Percentiles rank a stretch among this genome's conserved stretches.
These are phyloP conservation scores for Colletotrichum navitas DNA, from an alignment of 2,329 filamentous ascomycete genomes.

Conservation along the genomic window DNA sequence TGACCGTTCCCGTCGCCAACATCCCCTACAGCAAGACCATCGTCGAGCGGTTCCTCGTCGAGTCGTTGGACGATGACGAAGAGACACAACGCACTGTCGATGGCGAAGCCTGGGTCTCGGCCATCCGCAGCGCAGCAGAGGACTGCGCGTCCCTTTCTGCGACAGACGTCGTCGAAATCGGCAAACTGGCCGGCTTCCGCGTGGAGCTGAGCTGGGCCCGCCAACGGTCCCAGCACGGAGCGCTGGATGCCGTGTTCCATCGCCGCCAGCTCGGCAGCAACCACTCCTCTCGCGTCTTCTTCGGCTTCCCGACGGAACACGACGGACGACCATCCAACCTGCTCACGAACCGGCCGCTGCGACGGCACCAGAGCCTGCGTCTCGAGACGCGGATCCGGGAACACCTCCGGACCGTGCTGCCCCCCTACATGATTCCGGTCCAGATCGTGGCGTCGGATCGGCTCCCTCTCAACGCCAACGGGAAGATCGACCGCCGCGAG, in stretches of 20 bases:
- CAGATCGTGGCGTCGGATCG: slow-evolving; percentile 44
- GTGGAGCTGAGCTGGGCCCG: slow-evolving; percentile 61
- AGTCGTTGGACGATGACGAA: background rate
- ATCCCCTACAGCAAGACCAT: slow-evolving; percentile 50
- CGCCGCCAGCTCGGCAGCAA: slow-evolving; percentile 48
- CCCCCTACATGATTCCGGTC: slow-evolving; percentile 48
- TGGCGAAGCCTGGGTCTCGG: background rate
- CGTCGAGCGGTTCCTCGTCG: slow-evolving; percentile 43
- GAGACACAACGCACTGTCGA: background rate
- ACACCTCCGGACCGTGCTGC: slow-evolving; percentile 36
- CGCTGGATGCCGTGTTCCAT: slow-evolving; percentile 50
- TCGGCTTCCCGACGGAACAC: slow-evolving; percentile 16
- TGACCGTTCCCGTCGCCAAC: slow-evolving; percentile 43
- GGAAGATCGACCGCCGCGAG: slow-evolving; percentile 45
- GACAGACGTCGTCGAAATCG: slow-evolving; percentile 44
- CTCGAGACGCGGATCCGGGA: slow-evolving; percentile 1
- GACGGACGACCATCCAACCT: background rate
- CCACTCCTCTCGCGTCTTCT: background rate
- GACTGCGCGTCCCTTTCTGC: slow-evolving; percentile 25
- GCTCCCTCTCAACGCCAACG: slow-evolving; percentile 46
- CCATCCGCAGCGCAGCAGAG: background rate
- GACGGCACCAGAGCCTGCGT: background rate
- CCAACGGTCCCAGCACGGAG: slow-evolving; percentile 48
- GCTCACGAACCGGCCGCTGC: slow-evolving; percentile 7
- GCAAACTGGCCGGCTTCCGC: slow-evolving; percentile 55